These are phyloP conservation scores for Boletus edulis DNA, from an alignment of 768 basidiomycete species.

Conservation along the genomic window DNA sequence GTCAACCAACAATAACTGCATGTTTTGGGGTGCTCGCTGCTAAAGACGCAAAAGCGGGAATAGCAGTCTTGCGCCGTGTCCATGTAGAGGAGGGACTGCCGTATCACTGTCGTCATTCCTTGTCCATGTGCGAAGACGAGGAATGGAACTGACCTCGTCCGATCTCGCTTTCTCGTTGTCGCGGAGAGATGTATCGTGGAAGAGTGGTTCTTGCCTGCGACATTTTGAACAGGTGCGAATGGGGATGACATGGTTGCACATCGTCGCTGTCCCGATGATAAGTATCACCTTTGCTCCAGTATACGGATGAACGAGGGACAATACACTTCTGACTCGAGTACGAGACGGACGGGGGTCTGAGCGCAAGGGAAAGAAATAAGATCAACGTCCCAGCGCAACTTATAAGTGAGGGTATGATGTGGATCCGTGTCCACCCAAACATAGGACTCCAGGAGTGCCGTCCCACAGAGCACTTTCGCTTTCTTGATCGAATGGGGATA, in stretches of 20 bases:
- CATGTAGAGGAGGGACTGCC: conserved; percentile 25
- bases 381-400: background rate
- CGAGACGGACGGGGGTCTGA: background rate
- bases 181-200: conserved; percentile 12
- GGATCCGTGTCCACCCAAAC: conserved; percentile 1
- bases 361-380: background rate
- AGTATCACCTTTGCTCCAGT: background rate
- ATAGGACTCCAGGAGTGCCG: conserved; percentile 4
- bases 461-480: conserved; percentile 4
- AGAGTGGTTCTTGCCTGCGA: conserved; percentile 24
- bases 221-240: conserved; percentile 33
- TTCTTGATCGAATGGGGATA: conserved; percentile 10
- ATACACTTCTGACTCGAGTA: background rate
- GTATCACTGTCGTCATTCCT: background rate
- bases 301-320: no score
- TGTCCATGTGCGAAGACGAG: background rate
- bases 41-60: conserved; percentile 29
- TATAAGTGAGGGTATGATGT: conserved; percentile 6
- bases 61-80: conserved; percentile 32
- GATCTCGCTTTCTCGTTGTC: conserved; percentile 18
- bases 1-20: conserved; percentile 29
- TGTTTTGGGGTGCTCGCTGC: conserved; percentile 26
- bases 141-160: conserved; percentile 15
- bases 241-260: conserved; percentile 31
- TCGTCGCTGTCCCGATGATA: conserved; percentile 4